These are phyloP conservation scores for Claviceps citrina DNA, from an alignment of 2,329 filamentous ascomycete species.

Conservation along the genomic window DNA sequence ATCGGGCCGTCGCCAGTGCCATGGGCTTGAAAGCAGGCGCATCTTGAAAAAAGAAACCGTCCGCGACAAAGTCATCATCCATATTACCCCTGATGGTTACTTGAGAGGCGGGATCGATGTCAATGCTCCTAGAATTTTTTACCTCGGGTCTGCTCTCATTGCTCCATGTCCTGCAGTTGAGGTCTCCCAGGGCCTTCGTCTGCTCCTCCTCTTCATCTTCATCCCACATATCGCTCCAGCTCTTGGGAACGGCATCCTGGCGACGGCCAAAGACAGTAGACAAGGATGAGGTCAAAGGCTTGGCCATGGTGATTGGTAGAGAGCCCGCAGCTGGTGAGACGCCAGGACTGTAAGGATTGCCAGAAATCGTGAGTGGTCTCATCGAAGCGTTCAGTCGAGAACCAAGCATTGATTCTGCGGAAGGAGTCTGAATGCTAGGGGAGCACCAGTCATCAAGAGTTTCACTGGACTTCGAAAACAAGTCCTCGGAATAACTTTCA, in stretches of 20 bases:
- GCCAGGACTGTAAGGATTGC: conserved; percentile 23
- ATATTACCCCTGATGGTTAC: conserved; percentile 32
- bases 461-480: conserved; percentile 66
- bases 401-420: conserved; percentile 70
- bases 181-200: conserved; percentile 40
- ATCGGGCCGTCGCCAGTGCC: conserved; percentile 30
- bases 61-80: conserved; percentile 50
- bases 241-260: conserved; percentile 77
- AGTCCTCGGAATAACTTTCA: conserved; percentile 65
- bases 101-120: conserved; percentile 12
- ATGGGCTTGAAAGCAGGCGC: conserved; percentile 26
- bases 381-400: conserved; percentile 71
- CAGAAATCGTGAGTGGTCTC: conserved; percentile 50
- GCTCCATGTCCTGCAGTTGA: conserved; percentile 66
- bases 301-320: conserved; percentile 63
- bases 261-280: conserved; percentile 66
- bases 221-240: conserved; percentile 97
- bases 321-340: conserved; percentile 50
- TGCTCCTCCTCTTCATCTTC: conserved; percentile 67
- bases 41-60: conserved; percentile 62
- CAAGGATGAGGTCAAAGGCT: conserved; percentile 58
- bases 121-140: conserved; percentile 10
- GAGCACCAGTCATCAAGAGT: conserved; percentile 69
- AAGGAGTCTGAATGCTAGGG: conserved; percentile 59
- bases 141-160: conserved; percentile 45